These are phyloP conservation scores for Starmerella roubikii DNA, from an alignment of 805 yeast species.

Conservation along the genomic window DNA sequence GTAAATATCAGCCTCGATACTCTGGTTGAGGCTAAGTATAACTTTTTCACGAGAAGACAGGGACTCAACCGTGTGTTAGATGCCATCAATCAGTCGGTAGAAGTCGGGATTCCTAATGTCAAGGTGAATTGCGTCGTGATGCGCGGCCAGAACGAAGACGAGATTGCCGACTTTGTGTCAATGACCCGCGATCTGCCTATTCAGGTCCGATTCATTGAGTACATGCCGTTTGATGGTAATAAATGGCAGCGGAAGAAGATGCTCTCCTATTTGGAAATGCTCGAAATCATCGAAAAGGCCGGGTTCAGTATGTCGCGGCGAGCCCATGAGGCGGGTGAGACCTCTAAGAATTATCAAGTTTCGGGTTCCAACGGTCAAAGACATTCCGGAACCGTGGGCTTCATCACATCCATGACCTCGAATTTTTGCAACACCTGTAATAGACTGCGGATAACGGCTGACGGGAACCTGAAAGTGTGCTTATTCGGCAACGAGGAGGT, in stretches of 20 bases:
- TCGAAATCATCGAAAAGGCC: conserved; percentile 23
- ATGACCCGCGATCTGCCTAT: conserved; percentile 30
- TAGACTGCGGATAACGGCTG: conserved; percentile 38
- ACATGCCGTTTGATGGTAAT: conserved; percentile 48
- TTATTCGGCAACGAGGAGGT: conserved; percentile 41
- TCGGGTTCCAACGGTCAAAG: conserved; percentile 22
- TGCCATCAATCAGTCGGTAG: conserved; percentile 33
- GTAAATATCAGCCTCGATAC: conserved; percentile 40
- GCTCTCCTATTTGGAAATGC: conserved; percentile 35
- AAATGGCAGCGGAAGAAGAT: conserved; percentile 37
- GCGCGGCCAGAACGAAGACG: conserved; percentile 40
- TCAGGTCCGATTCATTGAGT: conserved; percentile 42
- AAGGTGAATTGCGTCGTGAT: conserved; percentile 40
- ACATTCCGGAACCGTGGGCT: conserved; percentile 36
- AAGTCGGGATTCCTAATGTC: conserved; percentile 33
- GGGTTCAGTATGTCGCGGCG: conserved; percentile 12
- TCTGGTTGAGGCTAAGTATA: conserved; percentile 38
- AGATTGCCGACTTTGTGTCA: conserved; percentile 35
- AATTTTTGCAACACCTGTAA: conserved; percentile 41
- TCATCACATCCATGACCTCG: conserved; percentile 43
- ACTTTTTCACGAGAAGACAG: conserved; percentile 36
- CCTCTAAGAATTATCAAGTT: conserved; percentile 36
- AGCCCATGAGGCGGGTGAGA: conserved; percentile 31
- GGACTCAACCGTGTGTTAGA: conserved; percentile 36
- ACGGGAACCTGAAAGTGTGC: conserved; percentile 44